Evolutionary conservation across 2,329 filamentous ascomycete species (phyloP).

Genomic region (Aspergillus sp.): DNA sequence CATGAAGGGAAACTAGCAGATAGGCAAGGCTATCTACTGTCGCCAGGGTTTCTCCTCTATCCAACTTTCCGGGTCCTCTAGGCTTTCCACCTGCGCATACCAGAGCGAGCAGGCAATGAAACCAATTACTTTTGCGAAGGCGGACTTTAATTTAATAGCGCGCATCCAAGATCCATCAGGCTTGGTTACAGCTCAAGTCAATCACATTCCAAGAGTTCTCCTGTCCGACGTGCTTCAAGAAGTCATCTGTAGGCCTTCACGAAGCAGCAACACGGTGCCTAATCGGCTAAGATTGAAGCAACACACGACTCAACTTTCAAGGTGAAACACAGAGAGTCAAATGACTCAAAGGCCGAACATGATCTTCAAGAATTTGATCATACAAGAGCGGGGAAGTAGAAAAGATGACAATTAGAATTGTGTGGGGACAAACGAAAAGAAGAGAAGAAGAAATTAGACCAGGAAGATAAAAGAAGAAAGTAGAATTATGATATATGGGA

Average conservation of each 20-base stretch:
- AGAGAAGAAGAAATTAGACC: too few species aligned
- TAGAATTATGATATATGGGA: too few species aligned
- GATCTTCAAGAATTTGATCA: not conserved
- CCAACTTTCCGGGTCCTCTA: not conserved
- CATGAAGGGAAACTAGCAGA: conserved; percentile 5
- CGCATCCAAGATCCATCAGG: conserved; percentile 11
- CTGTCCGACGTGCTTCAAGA: too few species aligned
- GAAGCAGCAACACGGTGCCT: too few species aligned
- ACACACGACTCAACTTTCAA: not conserved
- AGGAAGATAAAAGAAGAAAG: too few species aligned
- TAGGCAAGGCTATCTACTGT: not conserved
- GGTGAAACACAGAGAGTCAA: not conserved
- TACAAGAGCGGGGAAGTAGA: not conserved
- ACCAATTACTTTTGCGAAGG: conserved; percentile 1
- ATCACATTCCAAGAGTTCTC: not conserved
- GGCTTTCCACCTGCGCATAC: not conserved
- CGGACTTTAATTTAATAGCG: not conserved
- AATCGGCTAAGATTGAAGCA: not conserved
- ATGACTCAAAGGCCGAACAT: not conserved
- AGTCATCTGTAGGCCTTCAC: too few species aligned
- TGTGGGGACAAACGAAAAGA: too few species aligned
- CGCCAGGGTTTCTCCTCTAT: not conserved
- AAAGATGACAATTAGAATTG: not conserved
- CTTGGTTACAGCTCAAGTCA: not conserved
- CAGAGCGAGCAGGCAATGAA: not conserved